Percentiles rank a stretch among this genome's conserved stretches.
Conservation (phyloP, 768 basidiomycete genomes). For the Lactarius hatsudake region DNA sequence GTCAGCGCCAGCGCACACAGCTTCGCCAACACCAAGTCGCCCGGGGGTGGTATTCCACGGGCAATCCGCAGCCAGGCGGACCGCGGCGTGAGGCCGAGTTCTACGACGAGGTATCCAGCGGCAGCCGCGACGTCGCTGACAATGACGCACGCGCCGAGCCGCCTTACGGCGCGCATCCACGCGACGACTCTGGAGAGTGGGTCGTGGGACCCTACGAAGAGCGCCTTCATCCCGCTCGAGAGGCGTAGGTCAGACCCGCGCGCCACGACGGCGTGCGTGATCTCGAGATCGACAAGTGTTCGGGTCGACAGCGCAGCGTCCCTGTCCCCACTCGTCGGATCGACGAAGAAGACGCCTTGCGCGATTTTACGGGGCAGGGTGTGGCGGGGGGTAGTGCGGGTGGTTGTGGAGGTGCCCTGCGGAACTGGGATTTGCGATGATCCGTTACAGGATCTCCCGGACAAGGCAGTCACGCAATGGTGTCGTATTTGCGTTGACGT, state of each 20-base stretch:
- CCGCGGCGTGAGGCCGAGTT: slow-evolving; percentile 12
- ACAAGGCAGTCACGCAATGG: background rate
- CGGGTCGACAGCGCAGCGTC: background rate
- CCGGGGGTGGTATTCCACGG: slow-evolving; percentile 11
- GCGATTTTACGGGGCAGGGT: slow-evolving; percentile 17
- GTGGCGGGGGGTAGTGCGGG: background rate
- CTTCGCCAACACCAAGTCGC: slow-evolving; percentile 9
- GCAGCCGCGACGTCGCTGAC: slow-evolving; percentile 14
- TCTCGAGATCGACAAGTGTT: slow-evolving; percentile 1
- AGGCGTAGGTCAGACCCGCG: slow-evolving; percentile 1
- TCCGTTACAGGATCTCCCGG: background rate
- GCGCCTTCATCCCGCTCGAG: slow-evolving; percentile 14
- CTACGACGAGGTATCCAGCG: slow-evolving; percentile 19
- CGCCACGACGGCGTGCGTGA: slow-evolving; percentile 16
- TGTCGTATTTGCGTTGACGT: background rate
- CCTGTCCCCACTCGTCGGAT: background rate
- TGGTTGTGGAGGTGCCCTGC: background rate
- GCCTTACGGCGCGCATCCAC: slow-evolving; percentile 21
- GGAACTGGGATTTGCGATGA: background rate
- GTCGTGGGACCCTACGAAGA: slow-evolving; percentile 16
- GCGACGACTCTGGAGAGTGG: slow-evolving; percentile 19
- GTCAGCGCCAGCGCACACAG: background rate
- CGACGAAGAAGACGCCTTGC: slow-evolving; percentile 16
- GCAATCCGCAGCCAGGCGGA: slow-evolving; percentile 21
- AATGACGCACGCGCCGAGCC: slow-evolving; percentile 13